Evolutionary conservation across 2,329 filamentous ascomycete genomes (phyloP).

Genomic region (Xylogone sp.): DNA sequence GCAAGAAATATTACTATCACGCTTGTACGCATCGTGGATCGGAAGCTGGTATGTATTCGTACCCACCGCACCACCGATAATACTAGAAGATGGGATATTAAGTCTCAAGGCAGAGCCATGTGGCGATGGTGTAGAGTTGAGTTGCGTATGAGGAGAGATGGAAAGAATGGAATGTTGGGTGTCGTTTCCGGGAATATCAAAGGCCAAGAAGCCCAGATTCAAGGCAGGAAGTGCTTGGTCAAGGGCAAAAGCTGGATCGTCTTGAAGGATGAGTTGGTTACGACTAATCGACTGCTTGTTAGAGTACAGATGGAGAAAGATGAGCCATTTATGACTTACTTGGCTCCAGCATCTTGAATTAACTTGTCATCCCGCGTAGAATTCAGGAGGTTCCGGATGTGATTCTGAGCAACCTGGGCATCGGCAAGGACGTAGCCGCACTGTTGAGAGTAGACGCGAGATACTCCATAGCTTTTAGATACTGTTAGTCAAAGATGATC

Average conservation of each 20-base stretch:
- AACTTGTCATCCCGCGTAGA: constrained; percentile 54
- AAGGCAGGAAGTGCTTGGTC: constrained; percentile 59
- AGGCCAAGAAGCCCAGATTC: constrained; percentile 46
- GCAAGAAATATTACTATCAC: constrained; percentile 25
- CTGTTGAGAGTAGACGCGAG: constrained; percentile 82
- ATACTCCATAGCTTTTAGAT: constrained; percentile 63
- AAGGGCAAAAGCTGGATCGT: constrained; percentile 79
- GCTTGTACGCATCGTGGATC: constrained; percentile 17
- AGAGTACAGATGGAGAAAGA: too few species aligned
- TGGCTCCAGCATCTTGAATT: constrained; percentile 66
- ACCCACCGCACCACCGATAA: constrained; percentile 30
- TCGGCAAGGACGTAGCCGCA: constrained; percentile 82
- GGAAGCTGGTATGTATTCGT: constrained; percentile 20
- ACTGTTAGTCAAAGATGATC: constrained; percentile 11
- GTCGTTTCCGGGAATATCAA: constrained; percentile 27
- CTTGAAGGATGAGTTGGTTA: constrained; percentile 70
- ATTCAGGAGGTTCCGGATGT: constrained; percentile 66
- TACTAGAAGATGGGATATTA: constrained; percentile 44
- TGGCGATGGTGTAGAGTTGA: constrained; percentile 21
- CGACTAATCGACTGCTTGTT: constrained; percentile 46
- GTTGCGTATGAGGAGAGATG: constrained; percentile 7
- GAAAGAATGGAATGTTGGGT: constrained; percentile 25
- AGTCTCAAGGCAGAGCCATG: constrained; percentile 36
- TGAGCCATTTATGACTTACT: constrained; percentile 46
- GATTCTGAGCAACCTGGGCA: constrained; percentile 68